Base-by-base conservation (phyloP, 257 asterid genomes). In the Lycium barbarum region DNA sequence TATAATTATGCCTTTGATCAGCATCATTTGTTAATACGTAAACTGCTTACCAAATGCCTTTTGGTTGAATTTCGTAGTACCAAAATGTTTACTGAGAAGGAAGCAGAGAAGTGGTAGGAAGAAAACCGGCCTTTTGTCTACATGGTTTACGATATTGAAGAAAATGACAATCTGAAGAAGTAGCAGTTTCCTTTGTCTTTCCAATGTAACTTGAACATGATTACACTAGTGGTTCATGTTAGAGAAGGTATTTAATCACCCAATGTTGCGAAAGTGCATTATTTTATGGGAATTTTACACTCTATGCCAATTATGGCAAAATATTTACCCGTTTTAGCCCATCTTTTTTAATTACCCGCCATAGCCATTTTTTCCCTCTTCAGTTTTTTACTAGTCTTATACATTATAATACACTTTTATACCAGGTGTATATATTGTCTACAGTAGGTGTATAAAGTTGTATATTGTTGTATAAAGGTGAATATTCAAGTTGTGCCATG, bases 41-140 rank as follows among this genome's bases (percentile, higher is more conserved):
- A 43, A 72, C n/a, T 67, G 57, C 71, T 82, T 83, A 54, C 43
- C 20, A 9, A 51, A 36, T 81, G 8, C 15, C 14, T n/a, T 49
- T 71, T 55, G 22, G 40, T 18, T 67, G 22, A 54, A 40, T 84
- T 83, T 79, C 88, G 88, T 86, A 91, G 93, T 81, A 89, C 91
- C 84, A 88, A 83, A 70, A 85, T 70, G 82, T 91, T 86, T 86
- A 66, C 84, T 1, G 90, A 82, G 63, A 85, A 78, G 61, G 92
- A 88, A 81, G 90, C 92, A 17, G 73, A 88, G 83, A 85, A 84
- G 72, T 89, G 92, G 93, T 91, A 92, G 92, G 76, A 89, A 53
- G 92, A 89, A 83, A 89, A 91, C 84, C 90, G 85, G 51, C 84
- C 10, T 14, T 33, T 65, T 58, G 89, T 89, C 65, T 85, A 87